Evolutionary conservation across 2,329 filamentous ascomycete genomes (phyloP).

Genomic region (Colletotrichum horii): DNA sequence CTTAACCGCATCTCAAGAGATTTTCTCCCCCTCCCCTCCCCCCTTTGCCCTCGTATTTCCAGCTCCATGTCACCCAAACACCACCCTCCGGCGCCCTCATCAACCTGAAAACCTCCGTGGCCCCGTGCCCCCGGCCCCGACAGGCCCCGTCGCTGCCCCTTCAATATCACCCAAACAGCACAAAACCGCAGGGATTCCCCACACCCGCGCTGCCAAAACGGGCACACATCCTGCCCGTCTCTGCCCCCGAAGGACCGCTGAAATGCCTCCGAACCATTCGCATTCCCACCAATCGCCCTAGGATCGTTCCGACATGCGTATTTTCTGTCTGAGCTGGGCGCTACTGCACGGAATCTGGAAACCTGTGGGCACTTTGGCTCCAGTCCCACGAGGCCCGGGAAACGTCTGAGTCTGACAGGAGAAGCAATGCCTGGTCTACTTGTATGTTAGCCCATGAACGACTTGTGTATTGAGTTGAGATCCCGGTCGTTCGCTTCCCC

Average conservation of each 20-base stretch:
- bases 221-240: neutral
- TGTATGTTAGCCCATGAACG: neutral
- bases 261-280: neutral
- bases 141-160: constrained; percentile 1
- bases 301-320: neutral
- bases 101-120: neutral
- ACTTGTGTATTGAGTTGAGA: neutral
- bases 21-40: neutral
- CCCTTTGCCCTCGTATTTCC: neutral
- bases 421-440: neutral
- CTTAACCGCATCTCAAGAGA: neutral
- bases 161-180: constrained; percentile 13
- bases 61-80: neutral
- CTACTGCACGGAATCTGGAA: neutral
- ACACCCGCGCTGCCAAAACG: neutral
- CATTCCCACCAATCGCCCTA: constrained; percentile 15
- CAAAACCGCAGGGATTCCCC: constrained; percentile 7
- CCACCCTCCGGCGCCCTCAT: neutral
- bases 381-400: neutral
- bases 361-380: neutral
- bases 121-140: neutral
- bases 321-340: neutral
- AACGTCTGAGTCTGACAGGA: neutral
- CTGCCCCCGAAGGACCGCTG: neutral
- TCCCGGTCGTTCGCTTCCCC: neutral